Conservation (phyloP, 176 grass and related monocot species). For the Eleusine coracana region DNA sequence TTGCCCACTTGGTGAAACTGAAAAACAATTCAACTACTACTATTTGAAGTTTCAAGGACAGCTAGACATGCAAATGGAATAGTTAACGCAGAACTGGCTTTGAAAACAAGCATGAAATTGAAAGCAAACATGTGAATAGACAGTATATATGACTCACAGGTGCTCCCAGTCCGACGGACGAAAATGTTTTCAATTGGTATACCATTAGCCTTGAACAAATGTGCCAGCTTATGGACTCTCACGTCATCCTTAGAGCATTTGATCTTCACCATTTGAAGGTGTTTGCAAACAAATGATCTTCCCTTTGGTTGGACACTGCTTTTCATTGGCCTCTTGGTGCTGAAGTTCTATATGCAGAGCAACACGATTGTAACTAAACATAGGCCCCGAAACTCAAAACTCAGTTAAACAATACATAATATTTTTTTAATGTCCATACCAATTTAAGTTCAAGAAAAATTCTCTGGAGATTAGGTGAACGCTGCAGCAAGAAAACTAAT, state of each 20-base stretch:
- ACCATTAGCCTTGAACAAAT: constrained; percentile 6
- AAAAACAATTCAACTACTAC: too few relatives aligned
- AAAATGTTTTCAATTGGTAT: constrained; percentile 14
- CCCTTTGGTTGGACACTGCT: not conserved
- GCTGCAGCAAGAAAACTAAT: constrained; percentile 28
- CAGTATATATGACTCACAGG: not conserved
- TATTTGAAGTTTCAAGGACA: not conserved
- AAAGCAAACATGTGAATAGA: not conserved
- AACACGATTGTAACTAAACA: not conserved
- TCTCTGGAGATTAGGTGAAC: constrained; percentile 39
- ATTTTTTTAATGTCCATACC: constrained; percentile 6
- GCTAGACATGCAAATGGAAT: too few relatives aligned
- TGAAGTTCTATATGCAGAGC: constrained; percentile 6
- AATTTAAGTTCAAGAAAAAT: constrained; percentile 36
- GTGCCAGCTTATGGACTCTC: constrained; percentile 6
- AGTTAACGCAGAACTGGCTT: too few relatives aligned
- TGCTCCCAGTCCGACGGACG: not conserved
- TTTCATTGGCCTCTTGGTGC: not conserved
- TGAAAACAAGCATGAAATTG: not conserved
- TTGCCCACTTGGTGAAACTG: not conserved
- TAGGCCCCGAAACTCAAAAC: not conserved
- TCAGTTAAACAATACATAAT: not conserved
- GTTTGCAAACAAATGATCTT: constrained; percentile 33
- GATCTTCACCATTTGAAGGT: constrained; percentile 38
- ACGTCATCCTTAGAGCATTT: constrained; percentile 11